Conservation (phyloP, 768 basidiomycete genomes). For the Udeniomyces megalosporus region DNA sequence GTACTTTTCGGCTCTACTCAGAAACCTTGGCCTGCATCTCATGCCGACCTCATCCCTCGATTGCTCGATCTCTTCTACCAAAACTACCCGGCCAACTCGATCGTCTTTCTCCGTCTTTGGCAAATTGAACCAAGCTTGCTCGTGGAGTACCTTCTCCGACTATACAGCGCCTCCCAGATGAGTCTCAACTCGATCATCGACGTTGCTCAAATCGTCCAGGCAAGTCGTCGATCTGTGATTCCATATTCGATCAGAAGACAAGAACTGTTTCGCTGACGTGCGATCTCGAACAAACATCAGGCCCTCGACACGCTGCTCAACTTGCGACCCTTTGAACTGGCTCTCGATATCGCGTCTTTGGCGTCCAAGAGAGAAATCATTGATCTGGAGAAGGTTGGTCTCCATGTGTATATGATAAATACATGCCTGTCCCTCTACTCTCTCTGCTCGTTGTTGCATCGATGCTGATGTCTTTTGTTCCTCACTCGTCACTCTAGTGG, state of each 20-base stretch:
- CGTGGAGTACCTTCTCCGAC: constrained; percentile 72
- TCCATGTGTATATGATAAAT: not conserved
- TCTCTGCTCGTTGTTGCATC: not conserved
- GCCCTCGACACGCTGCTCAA: constrained; percentile 71
- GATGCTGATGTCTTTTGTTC: not conserved
- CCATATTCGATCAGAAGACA: not conserved
- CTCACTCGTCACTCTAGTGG: constrained; percentile 41
- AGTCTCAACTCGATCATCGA: constrained; percentile 91
- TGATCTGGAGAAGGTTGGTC: constrained; percentile 53
- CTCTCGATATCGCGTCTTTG: constrained; percentile 82
- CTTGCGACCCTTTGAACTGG: constrained; percentile 72
- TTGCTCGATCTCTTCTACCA: constrained; percentile 77
- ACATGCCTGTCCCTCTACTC: not conserved
- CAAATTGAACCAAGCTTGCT: constrained; percentile 75
- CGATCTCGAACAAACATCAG: not conserved
- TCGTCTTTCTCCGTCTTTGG: constrained; percentile 94
- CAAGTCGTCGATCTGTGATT: constrained; percentile 26
- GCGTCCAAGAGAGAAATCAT: constrained; percentile 86
- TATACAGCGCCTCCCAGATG: constrained; percentile 77
- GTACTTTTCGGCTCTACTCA: constrained; percentile 29
- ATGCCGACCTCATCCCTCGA: constrained; percentile 69
- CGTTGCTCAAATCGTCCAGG: constrained; percentile 87
- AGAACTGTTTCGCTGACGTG: not conserved
- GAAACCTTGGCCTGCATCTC: constrained; percentile 71
- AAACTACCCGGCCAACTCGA: constrained; percentile 83